Conservation (phyloP, 805 yeast species). For the Starmerella apicola region DNA sequence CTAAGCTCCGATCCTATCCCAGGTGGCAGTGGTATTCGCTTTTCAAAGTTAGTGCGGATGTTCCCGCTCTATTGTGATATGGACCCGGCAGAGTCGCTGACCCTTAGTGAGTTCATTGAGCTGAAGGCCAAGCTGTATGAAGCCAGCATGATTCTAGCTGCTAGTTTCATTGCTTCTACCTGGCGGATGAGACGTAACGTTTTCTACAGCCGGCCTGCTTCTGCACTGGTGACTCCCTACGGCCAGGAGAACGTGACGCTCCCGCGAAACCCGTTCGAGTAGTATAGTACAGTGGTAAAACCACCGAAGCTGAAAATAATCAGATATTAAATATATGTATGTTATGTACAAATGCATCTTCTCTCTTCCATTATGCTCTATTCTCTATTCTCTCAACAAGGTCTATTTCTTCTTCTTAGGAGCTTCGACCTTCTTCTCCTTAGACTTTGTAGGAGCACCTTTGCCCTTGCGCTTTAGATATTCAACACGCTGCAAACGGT, state of each 20-base stretch:
- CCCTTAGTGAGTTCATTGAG: conserved; percentile 25
- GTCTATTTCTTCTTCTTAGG: conserved; percentile 16
- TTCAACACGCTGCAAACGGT: conserved; percentile 20
- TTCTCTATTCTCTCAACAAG: too few species aligned
- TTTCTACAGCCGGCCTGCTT: too few species aligned
- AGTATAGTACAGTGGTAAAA: too few species aligned
- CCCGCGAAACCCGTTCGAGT: too few species aligned
- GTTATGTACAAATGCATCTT: conserved; percentile 3
- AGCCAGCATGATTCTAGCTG: conserved; percentile 20
- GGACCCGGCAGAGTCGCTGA: conserved; percentile 45
- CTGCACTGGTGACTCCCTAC: too few species aligned
- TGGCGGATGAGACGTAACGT: conserved; percentile 17
- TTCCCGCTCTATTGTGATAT: conserved; percentile 68
- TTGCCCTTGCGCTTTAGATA: conserved; percentile 22
- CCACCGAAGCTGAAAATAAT: too few species aligned
- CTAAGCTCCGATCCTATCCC: conserved; percentile 23
- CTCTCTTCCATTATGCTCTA: too few species aligned
- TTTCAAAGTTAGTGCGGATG: conserved; percentile 47
- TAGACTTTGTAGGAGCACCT: conserved; percentile 25
- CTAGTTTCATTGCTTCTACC: conserved; percentile 16
- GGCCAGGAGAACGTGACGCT: too few species aligned
- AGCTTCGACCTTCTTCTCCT: conserved; percentile 23
- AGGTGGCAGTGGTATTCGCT: conserved; percentile 45
- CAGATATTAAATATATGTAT: too few species aligned
- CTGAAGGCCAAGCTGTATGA: conserved; percentile 24